Evolutionary conservation across 306 rosid species (phyloP).

Genomic region (Prunus kanzakura): DNA sequence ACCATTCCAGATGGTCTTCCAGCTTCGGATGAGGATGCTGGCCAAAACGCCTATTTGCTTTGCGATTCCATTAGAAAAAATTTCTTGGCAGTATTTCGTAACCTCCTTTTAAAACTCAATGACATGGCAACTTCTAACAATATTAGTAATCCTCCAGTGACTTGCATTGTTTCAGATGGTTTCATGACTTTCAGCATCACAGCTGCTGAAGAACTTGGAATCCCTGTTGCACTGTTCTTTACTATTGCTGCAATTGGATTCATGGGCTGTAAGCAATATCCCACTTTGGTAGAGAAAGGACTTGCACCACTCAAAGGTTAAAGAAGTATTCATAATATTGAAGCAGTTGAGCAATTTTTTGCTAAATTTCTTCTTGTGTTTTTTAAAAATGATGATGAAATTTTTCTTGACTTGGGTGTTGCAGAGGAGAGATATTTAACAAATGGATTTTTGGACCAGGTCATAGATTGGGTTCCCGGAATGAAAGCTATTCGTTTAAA

Average conservation of each 20-base stretch:
- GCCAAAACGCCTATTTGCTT: not conserved
- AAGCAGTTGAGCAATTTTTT: not conserved
- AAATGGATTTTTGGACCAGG: not conserved
- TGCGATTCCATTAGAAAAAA: not conserved
- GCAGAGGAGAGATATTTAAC: conserved; percentile 3
- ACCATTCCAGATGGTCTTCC: too few relatives aligned
- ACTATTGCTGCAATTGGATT: conserved; percentile 2
- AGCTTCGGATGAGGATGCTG: too few relatives aligned
- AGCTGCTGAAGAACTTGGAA: conserved; percentile 5
- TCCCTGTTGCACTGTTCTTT: not conserved
- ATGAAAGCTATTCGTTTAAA: not conserved
- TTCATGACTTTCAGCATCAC: not conserved
- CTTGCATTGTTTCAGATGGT: conserved; percentile 5
- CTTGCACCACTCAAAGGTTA: conserved; percentile 11
- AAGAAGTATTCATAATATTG: not conserved
- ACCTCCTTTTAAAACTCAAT: not conserved
- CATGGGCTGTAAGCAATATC: not conserved
- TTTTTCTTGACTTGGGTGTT: not conserved
- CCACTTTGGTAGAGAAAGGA: conserved; percentile 15
- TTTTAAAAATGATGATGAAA: not conserved
- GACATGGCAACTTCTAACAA: not conserved
- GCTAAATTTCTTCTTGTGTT: not conserved
- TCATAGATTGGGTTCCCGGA: conserved; percentile 7
- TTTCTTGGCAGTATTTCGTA: not conserved
- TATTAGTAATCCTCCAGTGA: too few relatives aligned